phyloP scores from a whole-genome alignment of 1,284 basidiomycete species.

The Ceratobasidium sp. region DNA sequence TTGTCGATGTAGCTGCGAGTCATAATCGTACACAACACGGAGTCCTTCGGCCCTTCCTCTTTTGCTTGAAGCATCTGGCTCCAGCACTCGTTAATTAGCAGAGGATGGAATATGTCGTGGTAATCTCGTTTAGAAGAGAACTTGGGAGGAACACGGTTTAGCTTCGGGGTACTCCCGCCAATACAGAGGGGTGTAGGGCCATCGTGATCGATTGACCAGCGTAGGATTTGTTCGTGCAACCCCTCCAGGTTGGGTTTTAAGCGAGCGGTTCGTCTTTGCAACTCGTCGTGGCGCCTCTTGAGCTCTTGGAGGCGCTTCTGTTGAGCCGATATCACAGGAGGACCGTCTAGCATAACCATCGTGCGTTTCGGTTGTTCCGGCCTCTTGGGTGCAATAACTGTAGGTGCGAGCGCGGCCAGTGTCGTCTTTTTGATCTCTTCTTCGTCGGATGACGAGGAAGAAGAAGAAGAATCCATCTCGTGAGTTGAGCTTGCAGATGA shows the following conservation, averaged over 20 bases:
- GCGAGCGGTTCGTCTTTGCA: constrained; percentile 32
- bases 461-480: constrained; percentile 20
- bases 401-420: constrained; percentile 30
- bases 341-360: constrained; percentile 37
- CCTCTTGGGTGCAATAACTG: constrained; percentile 20
- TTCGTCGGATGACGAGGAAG: constrained; percentile 31
- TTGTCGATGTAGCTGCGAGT: constrained; percentile 77
- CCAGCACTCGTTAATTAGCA: constrained; percentile 95
- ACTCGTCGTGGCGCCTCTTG: constrained; percentile 21
- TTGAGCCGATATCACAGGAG: constrained; percentile 24
- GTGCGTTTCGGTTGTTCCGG: constrained; percentile 40
- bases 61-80: constrained; percentile 86
- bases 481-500: constrained; percentile 49
- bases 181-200: constrained; percentile 72
- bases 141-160: constrained; percentile 69
- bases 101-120: constrained; percentile 82
- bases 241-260: constrained; percentile 36
- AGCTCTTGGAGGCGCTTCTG: constrained; percentile 28
- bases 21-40: constrained; percentile 71
- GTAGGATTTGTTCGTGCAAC: constrained; percentile 37
- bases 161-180: constrained; percentile 56
- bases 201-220: constrained; percentile 63
- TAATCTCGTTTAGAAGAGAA: constrained; percentile 81
- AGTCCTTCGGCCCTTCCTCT: constrained; percentile 68
- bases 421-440: constrained; percentile 37